These are phyloP conservation scores for Ophiostoma triangulosporum DNA, from an alignment of 2,329 filamentous ascomycete genomes.

Conservation along the genomic window DNA sequence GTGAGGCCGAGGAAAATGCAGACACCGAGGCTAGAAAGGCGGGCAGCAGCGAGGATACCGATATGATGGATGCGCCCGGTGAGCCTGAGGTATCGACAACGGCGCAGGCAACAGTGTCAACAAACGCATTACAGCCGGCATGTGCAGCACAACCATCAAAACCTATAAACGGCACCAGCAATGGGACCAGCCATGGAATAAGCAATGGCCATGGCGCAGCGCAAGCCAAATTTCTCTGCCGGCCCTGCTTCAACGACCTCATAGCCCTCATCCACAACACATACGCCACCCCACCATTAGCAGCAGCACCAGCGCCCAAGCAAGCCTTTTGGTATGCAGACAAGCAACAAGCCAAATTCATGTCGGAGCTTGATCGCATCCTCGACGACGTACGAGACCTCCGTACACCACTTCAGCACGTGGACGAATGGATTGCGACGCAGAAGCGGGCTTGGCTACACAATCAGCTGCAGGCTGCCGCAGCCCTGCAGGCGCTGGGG, in stretches of 20 bases:
- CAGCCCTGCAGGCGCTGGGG: slow-evolving; percentile 14
- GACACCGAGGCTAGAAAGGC: not conserved
- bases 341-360: slow-evolving; percentile 31
- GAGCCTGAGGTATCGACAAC: not conserved
- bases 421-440: slow-evolving; percentile 36
- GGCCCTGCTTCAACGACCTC: slow-evolving; percentile 33
- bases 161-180: not conserved
- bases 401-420: slow-evolving; percentile 28
- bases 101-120: slow-evolving; percentile 10
- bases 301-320: slow-evolving; percentile 11
- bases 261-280: slow-evolving; percentile 31
- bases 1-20: not conserved
- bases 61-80: slow-evolving; percentile 22
- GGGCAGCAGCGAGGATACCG: slow-evolving; percentile 12
- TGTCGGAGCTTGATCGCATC: slow-evolving; percentile 34
- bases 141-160: not conserved
- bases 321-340: slow-evolving; percentile 37
- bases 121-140: not conserved
- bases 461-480: slow-evolving; percentile 15
- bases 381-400: slow-evolving; percentile 34
- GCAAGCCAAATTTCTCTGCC: slow-evolving; percentile 24
- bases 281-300: slow-evolving; percentile 19
- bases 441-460: slow-evolving; percentile 39
- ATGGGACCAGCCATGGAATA: not conserved
- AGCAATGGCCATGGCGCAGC: not conserved